Evolutionary conservation across 192 early-diverging fungal genomes (phyloP).

Genomic region (Rhizophagus sp.): DNA sequence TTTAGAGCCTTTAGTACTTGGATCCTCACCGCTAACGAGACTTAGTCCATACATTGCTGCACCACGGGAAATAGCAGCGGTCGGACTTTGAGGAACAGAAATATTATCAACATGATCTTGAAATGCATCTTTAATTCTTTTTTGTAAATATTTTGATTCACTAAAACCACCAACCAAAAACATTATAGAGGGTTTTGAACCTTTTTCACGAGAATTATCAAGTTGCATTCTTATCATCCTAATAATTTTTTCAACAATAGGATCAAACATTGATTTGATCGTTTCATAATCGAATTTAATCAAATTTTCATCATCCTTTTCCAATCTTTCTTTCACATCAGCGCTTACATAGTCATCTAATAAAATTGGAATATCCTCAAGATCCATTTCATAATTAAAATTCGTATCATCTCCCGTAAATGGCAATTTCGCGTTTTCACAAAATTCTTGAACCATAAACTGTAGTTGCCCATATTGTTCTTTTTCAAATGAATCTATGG

Average conservation of each 20-base stretch:
- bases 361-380: background rate
- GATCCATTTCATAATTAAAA: background rate
- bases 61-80: conserved; percentile 52
- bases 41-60: background rate
- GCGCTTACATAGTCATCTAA: background rate
- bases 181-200: background rate
- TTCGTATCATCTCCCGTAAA: background rate
- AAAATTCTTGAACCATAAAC: background rate
- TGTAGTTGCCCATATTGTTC: background rate
- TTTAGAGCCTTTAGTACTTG: conserved; percentile 14
- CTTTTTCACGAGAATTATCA: background rate
- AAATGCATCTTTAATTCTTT: background rate
- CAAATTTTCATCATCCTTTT: background rate
- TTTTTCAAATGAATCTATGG: background rate
- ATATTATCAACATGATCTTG: conserved; percentile 2
- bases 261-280: background rate
- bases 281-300: background rate
- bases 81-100: conserved; percentile 44
- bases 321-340: background rate
- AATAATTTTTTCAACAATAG: background rate
- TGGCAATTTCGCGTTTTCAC: background rate
- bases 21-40: conserved; percentile 40
- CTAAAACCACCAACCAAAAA: background rate
- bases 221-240: background rate
- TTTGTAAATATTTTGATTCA: background rate